Evolutionary conservation across 2,329 filamentous ascomycete genomes (phyloP), one percentile per base, ranked within the genome.

Genomic region (Curvularia sp.): DNA sequence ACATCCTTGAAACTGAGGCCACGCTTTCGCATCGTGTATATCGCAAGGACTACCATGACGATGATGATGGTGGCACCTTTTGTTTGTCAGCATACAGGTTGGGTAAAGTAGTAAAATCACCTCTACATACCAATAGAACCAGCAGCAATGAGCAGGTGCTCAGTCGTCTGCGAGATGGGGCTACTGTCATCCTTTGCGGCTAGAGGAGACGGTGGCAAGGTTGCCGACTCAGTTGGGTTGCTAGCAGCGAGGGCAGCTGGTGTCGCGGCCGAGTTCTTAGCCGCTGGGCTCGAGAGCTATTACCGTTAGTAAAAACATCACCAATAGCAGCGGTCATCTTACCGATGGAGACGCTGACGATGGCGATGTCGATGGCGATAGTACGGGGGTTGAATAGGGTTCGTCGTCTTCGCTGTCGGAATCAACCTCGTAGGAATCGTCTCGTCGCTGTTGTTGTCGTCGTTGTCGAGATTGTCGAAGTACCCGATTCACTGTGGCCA

Each of bases 11-110:
- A 61, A n/a, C 72, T 67, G 28, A 77, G 50, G n/a, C 74, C 73
- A 24, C 75, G 74, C 58, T 74, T 76, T 41, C 75, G 72, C 75
- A 77, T 75, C 0, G 71, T 75, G 51, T 77, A 73, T 13, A 78
- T 59, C 26, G 70, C 74, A 49, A 77, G 62, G 6, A 77, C 55
- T 26, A 77, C 53, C 68, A 77, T 73, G 49, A 77, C 71, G 18
- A 78, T 62, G 31, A 79, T 68, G 42, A 78, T 75, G 9, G 77
- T 78, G 24, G 73, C 75, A 60, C 75, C 76, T 78, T 78, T 31
- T 12, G 15, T 8, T 8, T 33, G 43, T 75, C 35, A 76, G 66
- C 30, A 15, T 22, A 41, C 35, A 7, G 5, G 15, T n/a, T 18
- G 1, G 31, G 20, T 9, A 12, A 24, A 28, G 6, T 28, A 26